Base-by-base conservation (phyloP, 345 rosid genomes). In the Citropsis articulata region DNA sequence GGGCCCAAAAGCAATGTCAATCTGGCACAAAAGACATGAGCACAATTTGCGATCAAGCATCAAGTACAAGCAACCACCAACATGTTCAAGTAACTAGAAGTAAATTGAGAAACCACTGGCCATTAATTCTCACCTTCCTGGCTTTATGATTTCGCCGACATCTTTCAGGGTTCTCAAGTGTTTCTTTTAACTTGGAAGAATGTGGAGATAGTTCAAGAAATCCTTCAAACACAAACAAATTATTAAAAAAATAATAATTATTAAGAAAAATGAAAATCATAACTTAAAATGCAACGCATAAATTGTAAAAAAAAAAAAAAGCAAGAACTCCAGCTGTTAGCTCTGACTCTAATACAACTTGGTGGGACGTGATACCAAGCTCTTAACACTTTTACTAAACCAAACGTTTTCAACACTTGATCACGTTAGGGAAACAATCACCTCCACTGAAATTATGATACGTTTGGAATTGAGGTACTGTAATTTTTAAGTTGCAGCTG, bases 1-100 rank as follows among this genome's bases (percentile, higher is more conserved):
- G 97, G 97, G 61, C 95, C 97, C 84, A 93, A 80, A 64, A 93
- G 93, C 86, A 93, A 71, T 57, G 95, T 83, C 90, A 90, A 84
- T 76, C 95, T 92, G 78, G 59, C 2, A 33, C 35, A 33, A 4
- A 2, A 33, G 35, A 33, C 2, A 33, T 33, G 35, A 33, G 4
- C 35, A 38, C 50, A 42, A 42, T 42, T 42, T 42, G 2, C 65
- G 21, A 60, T 31, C 93, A 92, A 33, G 35, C 4, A 33, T 2
- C 35, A 33, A 33, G 74, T 21, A 33, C 35, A 33, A 33, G 7
- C 0, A 19, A 45, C 38, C 38, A 25, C 31, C 53, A 25, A 38
- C 3, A 25, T 42, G 1, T 45, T 16, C 24, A 10, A 69, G 9
- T 9, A 8, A 45, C 45, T 12, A 63, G 1, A 63, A 22, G n/a